Conservation (phyloP, 805 yeast species). For the Zygosaccharomyces lentus region DNA sequence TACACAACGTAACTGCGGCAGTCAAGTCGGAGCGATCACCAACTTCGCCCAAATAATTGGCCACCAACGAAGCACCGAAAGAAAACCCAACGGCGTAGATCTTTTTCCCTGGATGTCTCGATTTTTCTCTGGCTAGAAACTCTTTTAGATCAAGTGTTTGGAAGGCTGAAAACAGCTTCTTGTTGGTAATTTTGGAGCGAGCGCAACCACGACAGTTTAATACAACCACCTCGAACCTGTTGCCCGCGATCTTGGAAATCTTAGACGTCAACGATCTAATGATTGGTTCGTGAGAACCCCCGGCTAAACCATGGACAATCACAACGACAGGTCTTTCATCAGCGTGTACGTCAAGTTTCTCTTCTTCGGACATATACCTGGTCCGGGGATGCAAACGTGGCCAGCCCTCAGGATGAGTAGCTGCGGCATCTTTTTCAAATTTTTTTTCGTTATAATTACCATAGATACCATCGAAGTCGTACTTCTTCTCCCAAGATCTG, state of each 20-base stretch:
- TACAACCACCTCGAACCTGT: conserved; percentile 53
- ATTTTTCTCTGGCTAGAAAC: conserved; percentile 47
- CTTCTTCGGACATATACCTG: conserved; percentile 49
- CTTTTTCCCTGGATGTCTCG: conserved; percentile 55
- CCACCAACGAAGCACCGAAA: conserved; percentile 62
- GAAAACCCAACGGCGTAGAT: conserved; percentile 68
- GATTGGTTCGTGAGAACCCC: conserved; percentile 76
- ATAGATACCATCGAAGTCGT: conserved; percentile 15
- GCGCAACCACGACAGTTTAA: conserved; percentile 75
- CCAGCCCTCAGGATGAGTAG: conserved; percentile 48
- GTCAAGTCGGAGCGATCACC: conserved; percentile 47
- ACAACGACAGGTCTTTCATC: conserved; percentile 51
- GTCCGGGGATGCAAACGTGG: conserved; percentile 67
- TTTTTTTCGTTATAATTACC: conserved; percentile 24
- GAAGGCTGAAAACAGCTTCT: conserved; percentile 60
- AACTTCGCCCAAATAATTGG: conserved; percentile 70
- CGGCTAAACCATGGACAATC: conserved; percentile 69
- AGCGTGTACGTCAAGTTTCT: conserved; percentile 38
- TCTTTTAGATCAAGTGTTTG: conserved; percentile 67
- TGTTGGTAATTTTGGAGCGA: conserved; percentile 65
- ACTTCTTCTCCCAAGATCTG: conserved; percentile 25
- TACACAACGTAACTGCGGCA: conserved; percentile 56
- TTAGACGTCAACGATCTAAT: conserved; percentile 51
- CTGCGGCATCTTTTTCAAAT: conserved; percentile 33
- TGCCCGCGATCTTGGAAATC: conserved; percentile 39